A percentile compares a stretch with the other conserved stretches of the same genome.
Evolutionary conservation across 768 basidiomycete genomes (phyloP).

Genomic region (Psilocybe tampanensis): DNA sequence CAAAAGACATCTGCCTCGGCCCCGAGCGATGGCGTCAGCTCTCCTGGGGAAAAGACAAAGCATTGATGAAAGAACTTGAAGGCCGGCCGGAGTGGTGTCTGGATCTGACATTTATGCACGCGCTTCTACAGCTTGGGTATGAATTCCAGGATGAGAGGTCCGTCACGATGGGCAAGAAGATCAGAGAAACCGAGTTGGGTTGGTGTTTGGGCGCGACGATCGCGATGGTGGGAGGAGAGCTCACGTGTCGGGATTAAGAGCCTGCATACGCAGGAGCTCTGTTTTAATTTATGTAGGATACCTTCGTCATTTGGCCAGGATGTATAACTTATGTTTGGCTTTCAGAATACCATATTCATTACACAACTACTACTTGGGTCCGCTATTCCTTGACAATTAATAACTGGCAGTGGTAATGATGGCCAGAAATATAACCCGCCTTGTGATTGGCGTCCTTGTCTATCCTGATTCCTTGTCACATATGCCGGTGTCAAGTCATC

Average conservation of each 20-base stretch:
- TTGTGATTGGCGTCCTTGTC: too few species aligned
- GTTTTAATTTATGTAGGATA: background rate
- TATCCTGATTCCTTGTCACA: too few species aligned
- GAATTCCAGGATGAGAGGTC: slow-evolving; percentile 75
- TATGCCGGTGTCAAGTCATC: too few species aligned
- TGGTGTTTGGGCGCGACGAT: slow-evolving; percentile 91
- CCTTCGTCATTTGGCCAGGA: background rate
- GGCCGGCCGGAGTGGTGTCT: slow-evolving; percentile 94
- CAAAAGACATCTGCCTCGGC: slow-evolving; percentile 75
- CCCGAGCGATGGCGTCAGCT: slow-evolving; percentile 55
- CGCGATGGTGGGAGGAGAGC: slow-evolving; percentile 64
- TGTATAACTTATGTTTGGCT: background rate
- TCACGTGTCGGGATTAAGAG: slow-evolving; percentile 47
- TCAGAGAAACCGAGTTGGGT: slow-evolving; percentile 88
- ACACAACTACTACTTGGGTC: too few species aligned
- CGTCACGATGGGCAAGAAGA: slow-evolving; percentile 82
- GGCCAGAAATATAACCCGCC: too few species aligned
- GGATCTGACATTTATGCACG: slow-evolving; percentile 95
- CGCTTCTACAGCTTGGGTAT: slow-evolving; percentile 84
- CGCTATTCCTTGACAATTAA: too few species aligned
- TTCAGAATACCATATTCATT: too few species aligned
- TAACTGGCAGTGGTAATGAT: too few species aligned
- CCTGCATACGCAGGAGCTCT: background rate
- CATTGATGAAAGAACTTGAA: slow-evolving; percentile 61
- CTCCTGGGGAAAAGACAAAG: slow-evolving; percentile 39